A percentile compares a stretch with the other conserved stretches of the same genome.
Conservation (phyloP, 768 basidiomycete species). For the Tricholoma terreum region DNA sequence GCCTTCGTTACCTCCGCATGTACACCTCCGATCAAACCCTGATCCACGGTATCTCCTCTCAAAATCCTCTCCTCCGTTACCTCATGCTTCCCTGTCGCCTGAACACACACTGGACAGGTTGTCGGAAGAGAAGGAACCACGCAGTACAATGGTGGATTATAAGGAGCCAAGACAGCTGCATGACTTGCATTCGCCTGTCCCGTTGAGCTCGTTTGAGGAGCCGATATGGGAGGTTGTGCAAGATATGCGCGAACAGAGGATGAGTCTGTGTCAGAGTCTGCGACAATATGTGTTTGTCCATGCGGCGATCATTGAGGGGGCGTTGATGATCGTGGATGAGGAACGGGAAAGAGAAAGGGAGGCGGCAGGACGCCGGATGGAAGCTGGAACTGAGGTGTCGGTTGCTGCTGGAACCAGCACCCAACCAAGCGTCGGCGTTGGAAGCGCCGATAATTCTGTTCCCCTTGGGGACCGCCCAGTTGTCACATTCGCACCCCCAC, state of each 20-base stretch:
- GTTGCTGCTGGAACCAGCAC: background rate
- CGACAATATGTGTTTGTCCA: slow-evolving; percentile 95
- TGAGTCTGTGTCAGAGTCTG: slow-evolving; percentile 94
- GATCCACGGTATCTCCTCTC: background rate
- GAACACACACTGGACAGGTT: background rate
- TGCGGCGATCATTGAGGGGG: slow-evolving; percentile 78
- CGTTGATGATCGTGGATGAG: slow-evolving; percentile 74
- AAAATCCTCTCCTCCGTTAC: slow-evolving; percentile 1
- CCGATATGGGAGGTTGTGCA: slow-evolving; percentile 83
- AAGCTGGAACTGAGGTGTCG: slow-evolving; percentile 6
- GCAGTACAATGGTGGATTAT: slow-evolving; percentile 46
- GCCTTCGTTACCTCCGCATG: background rate
- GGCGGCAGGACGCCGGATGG: slow-evolving; percentile 14
- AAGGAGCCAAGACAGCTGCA: slow-evolving; percentile 63
- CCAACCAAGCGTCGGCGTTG: background rate
- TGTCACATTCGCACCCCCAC: slow-evolving; percentile 2
- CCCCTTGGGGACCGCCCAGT: background rate
- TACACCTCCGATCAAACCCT: background rate
- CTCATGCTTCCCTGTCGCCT: background rate
- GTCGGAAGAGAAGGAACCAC: background rate
- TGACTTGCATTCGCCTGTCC: slow-evolving; percentile 47
- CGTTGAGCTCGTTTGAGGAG: slow-evolving; percentile 61
- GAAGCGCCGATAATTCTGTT: background rate
- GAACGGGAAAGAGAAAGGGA: slow-evolving; percentile 40
- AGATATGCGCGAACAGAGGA: slow-evolving; percentile 93